Evolutionary conservation across 164 flowering plant genomes (phyloP), one percentile per base, ranked within the genome.

Genomic region (Stephania yunnanensis): DNA sequence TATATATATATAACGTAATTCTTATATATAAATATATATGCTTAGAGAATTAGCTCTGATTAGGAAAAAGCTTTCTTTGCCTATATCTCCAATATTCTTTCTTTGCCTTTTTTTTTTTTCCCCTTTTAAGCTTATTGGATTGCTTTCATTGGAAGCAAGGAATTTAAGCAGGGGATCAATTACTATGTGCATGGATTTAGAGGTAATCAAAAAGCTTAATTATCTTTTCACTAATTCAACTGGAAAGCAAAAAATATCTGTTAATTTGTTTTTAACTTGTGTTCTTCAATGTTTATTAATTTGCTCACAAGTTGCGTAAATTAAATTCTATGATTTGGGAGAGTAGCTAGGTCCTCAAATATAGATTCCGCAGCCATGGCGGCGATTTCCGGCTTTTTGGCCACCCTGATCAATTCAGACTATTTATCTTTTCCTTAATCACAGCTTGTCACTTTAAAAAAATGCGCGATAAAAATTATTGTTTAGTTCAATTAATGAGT

Each of bases 131-230:
- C 10, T 3, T 66, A 31, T 77, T 48, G 48, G 87, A 89, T 91
- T 86, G 93, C 68, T 90, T 85, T 68, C 90, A 85, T 85, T 77
- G 85, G 83, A 67, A 71, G 70, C 84, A 89, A 90, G 91, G 77
- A 87, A 36, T 36, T 36, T 2, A 89, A 84, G 93, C 46, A 81
- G 77, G 78, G 81, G 30, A 80, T 78, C 79, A 78, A n/a, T 74
- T 50, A 61, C 76, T 75, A 68, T 71, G 74, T 75, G 74, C 30
- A 46, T 36, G 31, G 9, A 70, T 45, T 70, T 46, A 70, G 55
- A 69, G 71, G 46, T 69, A 69, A 69, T 69, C 19, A 12, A 22
- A 22, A 3, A 42, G 45, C 48, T 15, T 25, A 25, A 25, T 69
- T 67, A 67, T 29, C 70, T 67, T 30, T 22, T 29, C 11, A 30